Base-by-base conservation (phyloP, 208 protist genomes). In the Naegleria lovaniensis region DNA sequence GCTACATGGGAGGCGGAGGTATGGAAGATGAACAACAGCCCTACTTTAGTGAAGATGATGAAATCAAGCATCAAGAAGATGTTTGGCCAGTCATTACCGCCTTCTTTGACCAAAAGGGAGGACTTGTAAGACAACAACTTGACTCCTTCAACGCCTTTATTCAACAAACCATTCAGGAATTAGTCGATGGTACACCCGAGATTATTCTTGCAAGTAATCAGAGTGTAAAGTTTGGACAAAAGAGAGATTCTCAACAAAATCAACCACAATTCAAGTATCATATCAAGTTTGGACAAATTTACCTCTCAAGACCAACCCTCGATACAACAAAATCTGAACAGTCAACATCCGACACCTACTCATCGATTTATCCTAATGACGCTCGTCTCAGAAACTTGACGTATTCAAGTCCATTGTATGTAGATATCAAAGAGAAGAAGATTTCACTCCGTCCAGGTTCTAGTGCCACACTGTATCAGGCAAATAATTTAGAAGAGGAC, bases 71-170 rank as follows among this genome's bases (percentile, higher is more conserved):
- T 22, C 96, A 97, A 90, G 96, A 99, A 90, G 97, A 99, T 90
- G 96, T 97, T 58, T 99, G 98, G 98, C 92, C 95, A 79, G 95
- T 99, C 85, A 99, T 99, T 90, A 96, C 93, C 5, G 95, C 97
- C n/a, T 99, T 98, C 92, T 99, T 99, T 91, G 93, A 97, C 19
- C 95, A 98, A 90, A 99, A 99, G 93, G 55, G 55, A 67, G 97
- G 98, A 29, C 96, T 99, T 9, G 98, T 99, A 43, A 96, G 97
- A 91, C 99, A 99, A 95, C 99, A 99, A 95, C 94, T 99, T 9
- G 98, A 99, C 92, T 99, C 98, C 39, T 99, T 99, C 94, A 98
- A 99, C 93, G 95, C 98, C 85, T 99, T 99, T 91, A 94, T 98
- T 59, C 19, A 91, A 38, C 85, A 93, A 38, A 94, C 91, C n/a